Percentiles rank a stretch among this genome's conserved stretches.
Conservation (phyloP, 352 stramenopile species). For the Globisporangium orthogonon region DNA sequence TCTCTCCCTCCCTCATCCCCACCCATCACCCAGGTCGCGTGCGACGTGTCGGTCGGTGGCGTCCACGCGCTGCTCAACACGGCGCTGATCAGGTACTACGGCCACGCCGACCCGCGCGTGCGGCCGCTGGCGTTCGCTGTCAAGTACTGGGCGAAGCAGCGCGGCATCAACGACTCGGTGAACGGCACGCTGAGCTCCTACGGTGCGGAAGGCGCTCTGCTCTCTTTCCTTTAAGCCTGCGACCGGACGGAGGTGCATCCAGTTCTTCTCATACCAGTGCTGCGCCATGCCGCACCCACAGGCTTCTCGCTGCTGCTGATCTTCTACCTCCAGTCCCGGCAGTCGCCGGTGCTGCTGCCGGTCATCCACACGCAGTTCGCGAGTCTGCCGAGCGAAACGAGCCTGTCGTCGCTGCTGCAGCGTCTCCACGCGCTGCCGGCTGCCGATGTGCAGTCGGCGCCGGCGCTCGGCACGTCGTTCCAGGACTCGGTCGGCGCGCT, state of each 20-base stretch:
- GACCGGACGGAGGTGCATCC: background rate
- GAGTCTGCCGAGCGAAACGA: conserved; percentile 84
- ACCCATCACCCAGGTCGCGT: conserved; percentile 29
- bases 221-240: background rate
- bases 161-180: conserved; percentile 95
- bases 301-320: conserved; percentile 95
- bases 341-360: conserved; percentile 44
- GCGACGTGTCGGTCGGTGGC: conserved; percentile 71
- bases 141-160: conserved; percentile 96
- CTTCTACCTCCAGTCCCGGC: conserved; percentile 92
- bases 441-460: conserved; percentile 14
- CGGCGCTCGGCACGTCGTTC: conserved; percentile 56
- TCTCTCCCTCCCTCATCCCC: no score
- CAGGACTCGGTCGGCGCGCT: conserved; percentile 88
- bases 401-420: conserved; percentile 79
- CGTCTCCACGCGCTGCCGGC: conserved; percentile 61
- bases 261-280: background rate
- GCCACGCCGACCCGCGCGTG: conserved; percentile 63
- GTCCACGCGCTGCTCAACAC: conserved; percentile 75
- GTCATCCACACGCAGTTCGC: conserved; percentile 40
- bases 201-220: conserved; percentile 27
- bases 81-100: conserved; percentile 68
- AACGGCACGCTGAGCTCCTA: conserved; percentile 97
- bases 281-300: conserved; percentile 9
- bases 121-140: conserved; percentile 94